Evolutionary conservation across 83 land plant species (phyloP), one percentile per base, ranked within the genome.

Genomic region (Picea engelmannii): DNA sequence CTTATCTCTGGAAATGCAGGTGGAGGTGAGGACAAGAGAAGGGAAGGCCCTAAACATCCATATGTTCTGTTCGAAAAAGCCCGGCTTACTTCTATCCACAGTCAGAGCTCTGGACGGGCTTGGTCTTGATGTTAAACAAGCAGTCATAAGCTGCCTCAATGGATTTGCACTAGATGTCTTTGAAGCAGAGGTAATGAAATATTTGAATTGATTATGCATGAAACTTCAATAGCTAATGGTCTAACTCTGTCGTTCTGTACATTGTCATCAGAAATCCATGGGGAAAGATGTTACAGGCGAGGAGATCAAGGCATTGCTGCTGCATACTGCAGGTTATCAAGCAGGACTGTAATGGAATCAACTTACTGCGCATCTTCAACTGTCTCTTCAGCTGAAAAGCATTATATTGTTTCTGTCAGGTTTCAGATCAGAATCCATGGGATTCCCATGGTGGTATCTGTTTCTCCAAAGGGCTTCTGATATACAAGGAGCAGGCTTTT

Each of bases 91-190:
- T 31, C 80, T 85, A 16, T 84, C 85, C 49, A 85, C 85, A 42
- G 44, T 85, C 9, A 81, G 49, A n/a, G 85, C 86, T n/a, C 63
- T 85, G 27, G 84, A 85, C 66, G 86, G 59, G 20, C 85, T 85
- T 60, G 86, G 86, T 18, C 66, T 85, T 59, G 86, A 85, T 47
- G 85, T 85, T n/a, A 79, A 85, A 20, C 80, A 85, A 76, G 86
- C 86, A 7, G 85, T 81, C 25, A 75, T 85, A 67, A 85, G 83
- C 27, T 84, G 82, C 24, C 66, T 80, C 75, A 84, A 84, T 80
- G 85, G 85, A n/a, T 84, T 84, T 70, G 60, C 73, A 12, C 78
- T 84, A 16, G 85, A 84, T 66, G 70, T 84, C 31, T 84, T 79
- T 31, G 18, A 66, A 6, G 85, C 83, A n/a, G 77, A 84, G 83